Percentiles rank a stretch among this genome's conserved stretches.
Evolutionary conservation across 176 grass and related monocot species (phyloP).

Genomic region (Cymbopogon citratus): DNA sequence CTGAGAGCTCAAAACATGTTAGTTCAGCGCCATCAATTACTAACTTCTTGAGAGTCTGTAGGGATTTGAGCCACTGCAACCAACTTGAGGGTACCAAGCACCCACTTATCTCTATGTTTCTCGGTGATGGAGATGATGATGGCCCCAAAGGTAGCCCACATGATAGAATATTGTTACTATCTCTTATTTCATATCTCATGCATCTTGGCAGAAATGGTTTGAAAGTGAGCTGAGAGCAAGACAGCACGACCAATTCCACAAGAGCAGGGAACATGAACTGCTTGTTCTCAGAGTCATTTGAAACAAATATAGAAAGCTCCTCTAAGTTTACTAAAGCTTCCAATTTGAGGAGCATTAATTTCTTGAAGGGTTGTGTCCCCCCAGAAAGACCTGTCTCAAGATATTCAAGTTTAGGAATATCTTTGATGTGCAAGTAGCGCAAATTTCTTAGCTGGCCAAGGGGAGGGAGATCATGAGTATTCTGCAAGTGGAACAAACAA

Average conservation of each 20-base stretch:
- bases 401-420: constrained; percentile 14
- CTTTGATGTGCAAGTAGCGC: constrained; percentile 14
- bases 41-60: neutral
- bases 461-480: constrained; percentile 15
- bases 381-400: constrained; percentile 25
- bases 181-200: constrained; percentile 9
- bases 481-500: neutral
- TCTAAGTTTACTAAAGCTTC: neutral
- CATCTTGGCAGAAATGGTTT: constrained; percentile 9
- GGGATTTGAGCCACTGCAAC: constrained; percentile 5
- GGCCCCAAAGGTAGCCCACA: constrained; percentile 17
- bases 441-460: constrained; percentile 19
- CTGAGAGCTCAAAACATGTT: neutral
- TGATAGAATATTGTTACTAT: neutral
- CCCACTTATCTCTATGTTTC: neutral
- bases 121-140: constrained; percentile 13
- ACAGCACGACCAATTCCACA: constrained; percentile 18
- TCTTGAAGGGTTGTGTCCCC: neutral
- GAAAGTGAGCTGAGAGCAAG: constrained; percentile 2
- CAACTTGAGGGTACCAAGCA: neutral
- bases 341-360: constrained; percentile 22
- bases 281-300: too few species aligned
- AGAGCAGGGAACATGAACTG: constrained; percentile 29
- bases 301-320: neutral
- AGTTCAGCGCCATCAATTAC: neutral